phyloP scores from a whole-genome alignment of 2,329 filamentous ascomycete species.

The Epichloe hybrida region DNA sequence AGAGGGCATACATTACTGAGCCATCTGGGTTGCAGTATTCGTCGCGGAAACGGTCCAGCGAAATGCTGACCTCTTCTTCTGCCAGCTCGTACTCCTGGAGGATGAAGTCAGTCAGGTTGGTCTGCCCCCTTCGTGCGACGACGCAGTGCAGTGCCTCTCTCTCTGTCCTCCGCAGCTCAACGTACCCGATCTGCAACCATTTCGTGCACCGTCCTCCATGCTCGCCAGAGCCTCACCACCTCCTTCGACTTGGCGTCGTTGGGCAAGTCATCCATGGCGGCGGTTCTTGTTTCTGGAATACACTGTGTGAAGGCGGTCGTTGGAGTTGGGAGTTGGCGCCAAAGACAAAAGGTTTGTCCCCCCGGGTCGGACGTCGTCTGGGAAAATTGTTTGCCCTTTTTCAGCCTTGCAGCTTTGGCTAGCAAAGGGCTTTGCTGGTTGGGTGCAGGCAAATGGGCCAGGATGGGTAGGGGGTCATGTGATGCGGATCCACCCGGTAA shows the following conservation, averaged over 20 bases:
- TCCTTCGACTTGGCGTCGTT: conserved; percentile 38
- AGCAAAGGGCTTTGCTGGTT: background rate
- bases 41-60: conserved; percentile 64
- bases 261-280: conserved; percentile 29
- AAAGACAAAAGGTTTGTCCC: background rate
- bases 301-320: background rate
- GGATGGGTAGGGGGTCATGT: background rate
- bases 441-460: background rate
- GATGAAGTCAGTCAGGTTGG: background rate
- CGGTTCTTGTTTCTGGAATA: background rate
- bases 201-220: conserved; percentile 85
- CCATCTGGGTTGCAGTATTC: conserved; percentile 63
- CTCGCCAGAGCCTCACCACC: conserved; percentile 71
- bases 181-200: conserved; percentile 85
- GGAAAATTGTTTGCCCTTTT: background rate
- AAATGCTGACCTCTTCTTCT: conserved; percentile 77
- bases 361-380: background rate
- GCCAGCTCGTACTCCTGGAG: conserved; percentile 79
- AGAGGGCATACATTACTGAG: conserved; percentile 49
- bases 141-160: too few species aligned
- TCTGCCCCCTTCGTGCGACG: background rate
- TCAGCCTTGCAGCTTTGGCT: background rate
- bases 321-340: conserved; percentile 1
- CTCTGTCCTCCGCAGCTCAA: background rate
- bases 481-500: background rate